Evolutionary conservation across 169 alveolate genomes (phyloP).

Genomic region (Plasmodium adleri): DNA sequence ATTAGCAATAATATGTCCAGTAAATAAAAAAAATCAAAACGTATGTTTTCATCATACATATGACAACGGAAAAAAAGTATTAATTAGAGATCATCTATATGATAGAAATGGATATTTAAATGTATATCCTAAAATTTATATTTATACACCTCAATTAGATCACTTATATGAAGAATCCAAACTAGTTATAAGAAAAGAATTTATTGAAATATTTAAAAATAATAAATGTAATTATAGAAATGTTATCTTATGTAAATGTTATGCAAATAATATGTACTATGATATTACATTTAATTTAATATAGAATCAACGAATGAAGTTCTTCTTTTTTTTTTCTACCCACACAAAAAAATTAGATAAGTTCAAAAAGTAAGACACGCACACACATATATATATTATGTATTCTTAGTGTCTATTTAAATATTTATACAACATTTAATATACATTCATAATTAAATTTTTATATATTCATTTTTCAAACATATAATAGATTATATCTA

Average conservation of each 20-base stretch:
- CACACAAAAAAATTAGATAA: too few relatives aligned
- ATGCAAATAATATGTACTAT: not conserved
- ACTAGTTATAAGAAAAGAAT: conserved; percentile 1
- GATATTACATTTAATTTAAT: conserved; percentile 7
- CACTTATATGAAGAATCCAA: conserved; percentile 33
- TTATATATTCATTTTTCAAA: too few relatives aligned
- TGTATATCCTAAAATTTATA: conserved; percentile 36
- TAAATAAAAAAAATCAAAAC: conserved; percentile 33
- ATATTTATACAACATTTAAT: too few relatives aligned
- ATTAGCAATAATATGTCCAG: conserved; percentile 45
- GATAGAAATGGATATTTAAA: conserved; percentile 44
- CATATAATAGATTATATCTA: too few relatives aligned
- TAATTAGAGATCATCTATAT: conserved; percentile 37
- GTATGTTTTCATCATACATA: conserved; percentile 40
- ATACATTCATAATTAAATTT: too few relatives aligned
- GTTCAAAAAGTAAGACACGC: too few relatives aligned
- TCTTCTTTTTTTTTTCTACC: too few relatives aligned
- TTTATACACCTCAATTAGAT: not conserved
- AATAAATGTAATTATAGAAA: not conserved
- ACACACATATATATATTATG: not conserved
- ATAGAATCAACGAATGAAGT: not conserved
- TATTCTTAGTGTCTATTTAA: too few relatives aligned
- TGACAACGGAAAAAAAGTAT: conserved; percentile 31
- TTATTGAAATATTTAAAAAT: not conserved
- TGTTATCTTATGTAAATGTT: conserved; percentile 40